Base-by-base conservation (phyloP, 768 basidiomycete genomes). In the Polyporus arcularius region DNA sequence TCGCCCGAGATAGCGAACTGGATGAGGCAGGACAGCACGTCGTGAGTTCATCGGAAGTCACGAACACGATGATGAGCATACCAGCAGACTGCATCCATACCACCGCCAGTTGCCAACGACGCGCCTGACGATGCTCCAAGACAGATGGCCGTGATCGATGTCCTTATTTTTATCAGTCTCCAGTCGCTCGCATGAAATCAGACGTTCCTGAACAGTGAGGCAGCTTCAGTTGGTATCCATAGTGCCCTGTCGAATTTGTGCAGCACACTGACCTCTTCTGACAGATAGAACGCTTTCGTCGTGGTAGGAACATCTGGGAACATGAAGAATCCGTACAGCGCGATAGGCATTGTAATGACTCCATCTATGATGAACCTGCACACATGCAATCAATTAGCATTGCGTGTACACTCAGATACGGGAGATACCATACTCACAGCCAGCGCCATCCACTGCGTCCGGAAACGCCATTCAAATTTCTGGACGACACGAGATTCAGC, bases 241-340 rank as follows among this genome's bases (percentile, higher is more conserved):
- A 4, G 8, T 9, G 14, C 46, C 21, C 43, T 26, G 28, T 6
- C 21, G 15, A 30, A 4, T 10, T 11, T 26, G 35, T 35, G 55
- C n/a, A 32, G 53, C 41, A 28, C 31, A 68, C 72, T 47, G 46
- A 83, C 87, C 74, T 86, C 81, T 62, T 81, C 68, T 3, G 80
- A 81, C 10, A 90, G 77, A 72, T 88, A 90, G 57, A 85, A 85
- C 1, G 85, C 87, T 28, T 73, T 80, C 3, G 86, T 89, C 0
- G 83, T 86, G 15, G 79, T 75, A 1, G 89, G 89, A 8, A 86
- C 78, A 68, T 89, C 87, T 15, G 90, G 91, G 70, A 92, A 91
- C 38, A 88, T 76, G 31, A 87, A 65, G 68, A 88, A 90, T 0
- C 88, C 88, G 69, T 88, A 89, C 8, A 88, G 66, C 1, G 88